A percentile compares a stretch with the other conserved stretches of the same genome.
These are phyloP conservation scores for Aspergillus transmontanensis DNA, from an alignment of 2,329 filamentous ascomycete species.

Conservation along the genomic window DNA sequence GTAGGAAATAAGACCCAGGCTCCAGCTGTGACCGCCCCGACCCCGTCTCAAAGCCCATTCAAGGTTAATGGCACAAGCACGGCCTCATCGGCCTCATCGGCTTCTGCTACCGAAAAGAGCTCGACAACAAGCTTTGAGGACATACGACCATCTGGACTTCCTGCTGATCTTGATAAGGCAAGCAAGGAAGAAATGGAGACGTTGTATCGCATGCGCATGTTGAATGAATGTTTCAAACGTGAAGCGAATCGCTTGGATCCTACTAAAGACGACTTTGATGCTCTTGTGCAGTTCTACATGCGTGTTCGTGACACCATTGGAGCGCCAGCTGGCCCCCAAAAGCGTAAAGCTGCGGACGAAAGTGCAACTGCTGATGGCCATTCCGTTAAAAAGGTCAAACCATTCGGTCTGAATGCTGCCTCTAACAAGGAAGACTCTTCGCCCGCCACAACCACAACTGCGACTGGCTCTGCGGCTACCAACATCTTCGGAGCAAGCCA, in stretches of 20 bases:
- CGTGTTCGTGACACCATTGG: constrained; percentile 42
- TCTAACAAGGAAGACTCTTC: neutral
- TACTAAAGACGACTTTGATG: constrained; percentile 37
- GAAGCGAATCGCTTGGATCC: constrained; percentile 36
- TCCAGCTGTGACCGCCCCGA: constrained; percentile 7
- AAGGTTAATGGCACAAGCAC: constrained; percentile 17
- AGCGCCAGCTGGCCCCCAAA: constrained; percentile 32
- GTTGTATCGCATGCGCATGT: constrained; percentile 32
- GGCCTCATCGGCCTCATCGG: constrained; percentile 2
- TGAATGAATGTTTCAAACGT: constrained; percentile 40
- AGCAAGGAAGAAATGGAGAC: constrained; percentile 23
- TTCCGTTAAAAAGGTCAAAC: constrained; percentile 28
- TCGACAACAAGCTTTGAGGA: constrained; percentile 12
- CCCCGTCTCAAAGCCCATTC: constrained; percentile 15
- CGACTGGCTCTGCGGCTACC: constrained; percentile 13
- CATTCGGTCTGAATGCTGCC: constrained; percentile 9
- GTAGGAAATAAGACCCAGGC: constrained; percentile 11
- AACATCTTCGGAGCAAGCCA: constrained; percentile 23
- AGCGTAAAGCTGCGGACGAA: constrained; percentile 31
- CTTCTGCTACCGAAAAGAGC: constrained; percentile 3
- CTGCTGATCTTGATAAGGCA: constrained; percentile 21
- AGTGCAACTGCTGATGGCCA: constrained; percentile 16
- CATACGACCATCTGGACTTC: constrained; percentile 21
- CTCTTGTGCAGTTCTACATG: constrained; percentile 40
- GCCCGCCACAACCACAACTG: constrained; percentile 6